Conservation (phyloP, 2,329 filamentous ascomycete species). For the Cadophora malorum region DNA sequence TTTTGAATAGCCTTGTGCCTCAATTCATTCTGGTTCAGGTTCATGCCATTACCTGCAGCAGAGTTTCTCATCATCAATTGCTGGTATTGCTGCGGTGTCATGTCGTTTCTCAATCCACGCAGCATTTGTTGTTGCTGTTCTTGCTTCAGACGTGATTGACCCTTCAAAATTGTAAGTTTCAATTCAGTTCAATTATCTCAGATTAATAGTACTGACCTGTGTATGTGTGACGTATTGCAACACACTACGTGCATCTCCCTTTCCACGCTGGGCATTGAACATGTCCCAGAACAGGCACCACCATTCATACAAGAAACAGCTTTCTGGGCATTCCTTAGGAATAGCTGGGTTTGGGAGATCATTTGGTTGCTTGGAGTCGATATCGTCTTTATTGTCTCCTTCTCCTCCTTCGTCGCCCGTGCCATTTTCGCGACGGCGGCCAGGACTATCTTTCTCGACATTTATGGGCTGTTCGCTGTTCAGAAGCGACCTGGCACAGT, state of each 20-base stretch:
- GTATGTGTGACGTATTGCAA: conserved; percentile 81
- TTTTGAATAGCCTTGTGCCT: conserved; percentile 81
- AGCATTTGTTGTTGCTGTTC: conserved; percentile 79
- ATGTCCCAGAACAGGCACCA: conserved; percentile 98
- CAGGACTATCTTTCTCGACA: conserved; percentile 71
- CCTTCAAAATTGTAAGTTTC: conserved; percentile 50
- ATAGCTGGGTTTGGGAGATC: conserved; percentile 81
- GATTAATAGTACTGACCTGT: conserved; percentile 65
- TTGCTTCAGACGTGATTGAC: conserved; percentile 75
- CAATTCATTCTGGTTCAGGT: conserved; percentile 65
- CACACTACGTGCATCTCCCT: conserved; percentile 66
- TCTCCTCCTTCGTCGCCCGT: conserved; percentile 82
- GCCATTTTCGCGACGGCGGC: conserved; percentile 69
- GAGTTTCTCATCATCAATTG: conserved; percentile 74
- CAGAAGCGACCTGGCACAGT: conserved; percentile 79
- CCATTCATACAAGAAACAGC: conserved; percentile 95
- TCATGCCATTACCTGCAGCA: conserved; percentile 56
- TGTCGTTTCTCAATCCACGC: conserved; percentile 69
- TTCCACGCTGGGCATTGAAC: conserved; percentile 80
- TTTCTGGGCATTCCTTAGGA: conserved; percentile 68
- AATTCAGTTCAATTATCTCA: conserved; percentile 24
- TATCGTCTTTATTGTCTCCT: conserved; percentile 80
- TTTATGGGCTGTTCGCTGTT: conserved; percentile 71
- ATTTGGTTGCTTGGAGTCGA: conserved; percentile 75
- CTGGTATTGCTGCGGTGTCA: conserved; percentile 61